A percentile compares a stretch with the other conserved stretches of the same genome.
These are phyloP conservation scores for Chrysanthemum makinoi DNA, from an alignment of 129 eudicot species.

Conservation along the genomic window DNA sequence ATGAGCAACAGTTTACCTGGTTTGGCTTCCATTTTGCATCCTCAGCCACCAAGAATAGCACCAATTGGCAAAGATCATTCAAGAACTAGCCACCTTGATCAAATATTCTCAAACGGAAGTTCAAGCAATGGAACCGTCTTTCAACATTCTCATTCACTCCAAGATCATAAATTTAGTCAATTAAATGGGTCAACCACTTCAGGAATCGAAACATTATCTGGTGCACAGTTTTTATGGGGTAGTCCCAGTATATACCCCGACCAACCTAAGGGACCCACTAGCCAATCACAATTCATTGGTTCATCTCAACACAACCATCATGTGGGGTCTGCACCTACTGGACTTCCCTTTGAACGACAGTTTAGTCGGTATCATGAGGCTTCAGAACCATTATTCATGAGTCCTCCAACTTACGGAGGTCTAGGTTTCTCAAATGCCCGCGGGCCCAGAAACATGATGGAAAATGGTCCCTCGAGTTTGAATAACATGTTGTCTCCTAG, in stretches of 20 bases:
- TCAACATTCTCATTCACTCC: constrained; percentile 59
- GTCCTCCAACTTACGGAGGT: constrained; percentile 39
- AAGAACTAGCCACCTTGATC: constrained; percentile 41
- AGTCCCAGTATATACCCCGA: constrained; percentile 41
- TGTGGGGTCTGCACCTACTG: constrained; percentile 81
- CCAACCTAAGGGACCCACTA: constrained; percentile 16
- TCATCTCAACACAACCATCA: constrained; percentile 52
- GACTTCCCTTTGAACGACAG: constrained; percentile 48
- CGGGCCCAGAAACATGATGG: constrained; percentile 44
- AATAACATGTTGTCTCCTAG: constrained; percentile 55
- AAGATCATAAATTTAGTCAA: constrained; percentile 44
- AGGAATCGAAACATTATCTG: constrained; percentile 62
- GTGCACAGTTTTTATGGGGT: constrained; percentile 81
- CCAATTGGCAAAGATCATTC: constrained; percentile 66
- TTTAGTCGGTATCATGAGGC: constrained; percentile 52
- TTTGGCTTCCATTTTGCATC: constrained; percentile 53
- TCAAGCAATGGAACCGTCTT: constrained; percentile 35
- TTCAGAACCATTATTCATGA: constrained; percentile 41
- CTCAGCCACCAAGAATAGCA: constrained; percentile 48
- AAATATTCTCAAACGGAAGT: constrained; percentile 34
- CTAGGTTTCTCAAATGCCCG: constrained; percentile 42
- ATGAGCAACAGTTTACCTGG: constrained; percentile 44
- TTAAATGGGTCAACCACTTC: constrained; percentile 46
- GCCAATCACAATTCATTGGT: constrained; percentile 33
- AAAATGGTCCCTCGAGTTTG: constrained; percentile 55